Conservation (phyloP, 2,329 filamentous ascomycete species). For the Boeremia lycopersici region DNA sequence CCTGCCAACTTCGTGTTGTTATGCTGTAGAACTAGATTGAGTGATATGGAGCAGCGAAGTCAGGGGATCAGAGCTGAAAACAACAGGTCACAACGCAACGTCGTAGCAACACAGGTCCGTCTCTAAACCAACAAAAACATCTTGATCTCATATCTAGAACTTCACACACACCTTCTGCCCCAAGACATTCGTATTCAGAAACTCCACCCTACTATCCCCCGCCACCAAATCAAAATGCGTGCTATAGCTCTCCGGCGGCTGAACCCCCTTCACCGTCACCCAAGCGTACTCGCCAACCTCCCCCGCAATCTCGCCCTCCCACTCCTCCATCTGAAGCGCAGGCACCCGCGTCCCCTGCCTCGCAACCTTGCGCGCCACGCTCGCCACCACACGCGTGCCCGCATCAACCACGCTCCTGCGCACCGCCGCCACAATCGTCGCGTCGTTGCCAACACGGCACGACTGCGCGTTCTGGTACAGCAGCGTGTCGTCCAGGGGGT, state of each 20-base stretch:
- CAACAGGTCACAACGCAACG: neutral
- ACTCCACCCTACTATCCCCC: conserved; percentile 1
- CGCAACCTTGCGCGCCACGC: conserved; percentile 1
- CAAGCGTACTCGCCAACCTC: conserved; percentile 2
- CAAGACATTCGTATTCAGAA: neutral
- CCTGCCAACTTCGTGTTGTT: too few relatives aligned
- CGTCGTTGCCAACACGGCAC: conserved; percentile 1
- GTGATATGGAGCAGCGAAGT: neutral
- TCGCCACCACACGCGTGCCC: neutral
- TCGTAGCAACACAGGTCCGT: neutral
- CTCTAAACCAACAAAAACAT: neutral
- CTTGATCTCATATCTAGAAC: neutral
- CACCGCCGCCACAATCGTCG: conserved; percentile 9
- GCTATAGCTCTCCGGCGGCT: neutral
- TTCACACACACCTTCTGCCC: neutral
- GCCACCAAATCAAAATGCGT: conserved; percentile 12
- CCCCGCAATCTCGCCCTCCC: conserved; percentile 3
- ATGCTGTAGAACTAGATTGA: too few relatives aligned
- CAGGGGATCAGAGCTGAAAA: neutral
- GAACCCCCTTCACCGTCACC: conserved; percentile 1
- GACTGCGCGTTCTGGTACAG: conserved; percentile 9
- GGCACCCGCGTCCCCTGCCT: conserved; percentile 9
- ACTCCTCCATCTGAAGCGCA: conserved; percentile 3
- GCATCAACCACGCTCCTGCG: conserved; percentile 4
- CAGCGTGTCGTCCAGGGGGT: conserved; percentile 2